Base-by-base conservation (phyloP, 768 basidiomycete genomes). In the Pseudohyphozyma bogoriensis region DNA sequence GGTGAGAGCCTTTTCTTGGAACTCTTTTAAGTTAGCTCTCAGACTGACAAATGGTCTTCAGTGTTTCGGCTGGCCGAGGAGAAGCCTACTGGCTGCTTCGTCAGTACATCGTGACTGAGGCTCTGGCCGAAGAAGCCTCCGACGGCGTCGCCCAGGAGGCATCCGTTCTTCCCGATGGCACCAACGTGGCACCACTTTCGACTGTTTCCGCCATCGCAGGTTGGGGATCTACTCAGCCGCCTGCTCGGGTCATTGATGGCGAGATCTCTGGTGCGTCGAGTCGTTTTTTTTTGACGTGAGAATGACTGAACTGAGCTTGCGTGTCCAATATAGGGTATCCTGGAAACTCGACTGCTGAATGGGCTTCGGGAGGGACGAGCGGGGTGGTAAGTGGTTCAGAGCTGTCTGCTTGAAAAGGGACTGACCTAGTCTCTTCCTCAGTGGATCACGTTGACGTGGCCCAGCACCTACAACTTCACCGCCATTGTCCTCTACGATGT, bases 1-100 rank as follows among this genome's bases (percentile, higher is more conserved):
- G n/a, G n/a, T n/a, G n/a, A n/a, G n/a, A n/a, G n/a, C n/a, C n/a
- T n/a, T n/a, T n/a, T n/a, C n/a, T n/a, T n/a, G n/a, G n/a, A n/a
- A n/a, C n/a, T n/a, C n/a, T n/a, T n/a, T n/a, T n/a, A n/a, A n/a
- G n/a, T n/a, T n/a, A n/a, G n/a, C n/a, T n/a, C 37, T 10, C 37
- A 39, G 40, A n/a, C 7, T 47, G n/a, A n/a, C n/a, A n/a, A n/a
- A n/a, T n/a, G n/a, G n/a, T n/a, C n/a, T n/a, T n/a, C n/a, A n/a
- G 42, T 31, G 36, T 16, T 8, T 6, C 12, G 5, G 29, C 53
- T 1, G 66, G 66, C 11, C 59, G 66, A 6, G 60, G 49, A 1
- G 66, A 67, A 37, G 31, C 52, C 0, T 61, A 59, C 51, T 67
- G 66, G 66, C 51, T 67, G 9, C 29, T 26, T n/a, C 51, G 66